These are phyloP conservation scores for Tylopilus balloui DNA, from an alignment of 768 basidiomycete species.

Conservation along the genomic window DNA sequence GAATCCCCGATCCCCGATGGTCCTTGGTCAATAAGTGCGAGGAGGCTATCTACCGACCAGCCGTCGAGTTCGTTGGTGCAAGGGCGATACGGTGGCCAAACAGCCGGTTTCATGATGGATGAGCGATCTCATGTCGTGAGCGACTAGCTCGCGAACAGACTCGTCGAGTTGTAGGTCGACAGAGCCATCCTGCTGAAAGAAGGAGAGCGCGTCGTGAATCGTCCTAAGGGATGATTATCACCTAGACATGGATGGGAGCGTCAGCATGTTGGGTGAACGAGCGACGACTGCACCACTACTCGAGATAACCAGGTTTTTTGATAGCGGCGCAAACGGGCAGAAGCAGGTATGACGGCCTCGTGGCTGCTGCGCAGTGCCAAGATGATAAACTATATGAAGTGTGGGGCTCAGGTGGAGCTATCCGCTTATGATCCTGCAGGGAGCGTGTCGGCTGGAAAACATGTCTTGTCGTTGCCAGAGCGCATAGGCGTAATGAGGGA, in stretches of 20 bases:
- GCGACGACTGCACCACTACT: background rate
- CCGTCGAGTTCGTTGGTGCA: background rate
- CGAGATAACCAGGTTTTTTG: conserved; percentile 3
- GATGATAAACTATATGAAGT: background rate
- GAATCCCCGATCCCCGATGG: background rate
- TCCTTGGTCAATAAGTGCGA: background rate
- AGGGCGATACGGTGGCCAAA: background rate
- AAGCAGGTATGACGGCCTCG: conserved; percentile 11
- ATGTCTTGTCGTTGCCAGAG: background rate
- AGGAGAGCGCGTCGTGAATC: background rate
- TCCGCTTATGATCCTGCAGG: background rate
- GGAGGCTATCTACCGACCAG: background rate
- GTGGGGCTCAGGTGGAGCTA: background rate
- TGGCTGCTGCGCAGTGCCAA: conserved; percentile 7
- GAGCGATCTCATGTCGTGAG: background rate
- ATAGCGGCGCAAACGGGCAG: conserved; percentile 8
- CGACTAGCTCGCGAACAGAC: background rate
- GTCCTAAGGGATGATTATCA: background rate
- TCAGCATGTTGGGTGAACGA: background rate
- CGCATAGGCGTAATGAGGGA: background rate
- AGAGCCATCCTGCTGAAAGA: background rate
- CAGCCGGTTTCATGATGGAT: background rate
- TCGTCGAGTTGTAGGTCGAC: conserved; percentile 1
- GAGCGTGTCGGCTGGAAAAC: background rate
- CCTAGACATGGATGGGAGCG: background rate